Percentiles rank a stretch among this genome's conserved stretches.
phyloP scores from a whole-genome alignment of 2,329 filamentous ascomycete genomes.

The Pyrenophora graminea region DNA sequence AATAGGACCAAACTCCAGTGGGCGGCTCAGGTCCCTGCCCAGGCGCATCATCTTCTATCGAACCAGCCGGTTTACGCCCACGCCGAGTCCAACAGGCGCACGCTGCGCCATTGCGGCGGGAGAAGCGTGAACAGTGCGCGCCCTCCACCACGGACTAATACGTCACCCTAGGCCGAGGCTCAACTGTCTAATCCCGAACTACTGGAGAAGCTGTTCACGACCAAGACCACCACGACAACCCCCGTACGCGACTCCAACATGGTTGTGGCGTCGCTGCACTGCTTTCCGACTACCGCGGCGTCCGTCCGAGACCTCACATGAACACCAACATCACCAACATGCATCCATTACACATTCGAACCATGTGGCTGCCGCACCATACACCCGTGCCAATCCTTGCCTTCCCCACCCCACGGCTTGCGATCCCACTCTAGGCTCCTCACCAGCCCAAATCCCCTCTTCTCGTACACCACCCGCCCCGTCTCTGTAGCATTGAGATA shows the following conservation, averaged over 20 bases:
- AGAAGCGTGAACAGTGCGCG: not conserved
- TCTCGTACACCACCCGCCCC: conserved; percentile 48
- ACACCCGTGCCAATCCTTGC: conserved; percentile 38
- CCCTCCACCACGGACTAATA: not conserved
- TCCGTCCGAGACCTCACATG: too few relatives aligned
- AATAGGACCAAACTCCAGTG: conserved; percentile 1
- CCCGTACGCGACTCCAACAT: too few relatives aligned
- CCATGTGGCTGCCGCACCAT: conserved; percentile 20
- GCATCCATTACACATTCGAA: not conserved
- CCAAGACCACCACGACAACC: too few relatives aligned
- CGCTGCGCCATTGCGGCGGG: conserved; percentile 10
- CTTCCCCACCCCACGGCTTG: conserved; percentile 34
- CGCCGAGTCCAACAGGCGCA: conserved; percentile 4
- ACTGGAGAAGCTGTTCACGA: too few relatives aligned
- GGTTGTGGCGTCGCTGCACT: too few relatives aligned
- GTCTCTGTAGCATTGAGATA: conserved; percentile 49
- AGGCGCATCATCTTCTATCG: conserved; percentile 7
- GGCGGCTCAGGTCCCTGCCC: conserved; percentile 7
- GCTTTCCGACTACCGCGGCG: too few relatives aligned
- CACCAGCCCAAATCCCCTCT: conserved; percentile 31
- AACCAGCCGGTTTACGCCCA: conserved; percentile 4
- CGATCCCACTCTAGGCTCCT: conserved; percentile 31
- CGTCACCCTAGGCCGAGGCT: not conserved
- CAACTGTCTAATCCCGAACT: too few relatives aligned
- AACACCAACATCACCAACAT: not conserved